Evolutionary conservation across 139 green algal genomes (phyloP).

Genomic region (Chlamydomonas sphaeroides): DNA sequence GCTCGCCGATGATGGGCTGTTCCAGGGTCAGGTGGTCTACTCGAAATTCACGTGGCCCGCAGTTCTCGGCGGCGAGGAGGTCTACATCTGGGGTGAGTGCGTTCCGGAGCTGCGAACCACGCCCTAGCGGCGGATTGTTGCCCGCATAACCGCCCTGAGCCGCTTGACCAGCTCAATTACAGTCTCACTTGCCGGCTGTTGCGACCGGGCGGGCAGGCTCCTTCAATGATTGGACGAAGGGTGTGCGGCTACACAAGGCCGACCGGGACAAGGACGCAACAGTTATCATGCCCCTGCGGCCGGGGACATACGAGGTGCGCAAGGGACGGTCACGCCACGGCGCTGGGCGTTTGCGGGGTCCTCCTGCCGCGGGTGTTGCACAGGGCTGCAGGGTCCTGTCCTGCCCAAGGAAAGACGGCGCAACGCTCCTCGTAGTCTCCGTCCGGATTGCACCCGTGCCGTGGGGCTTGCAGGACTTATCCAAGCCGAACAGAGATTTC

Average conservation of each 20-base stretch:
- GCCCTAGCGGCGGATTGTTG: too few relatives aligned
- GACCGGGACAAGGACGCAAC: conserved; percentile 5
- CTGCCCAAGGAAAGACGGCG: too few relatives aligned
- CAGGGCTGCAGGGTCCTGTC: too few relatives aligned
- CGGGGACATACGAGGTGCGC: conserved; percentile 44
- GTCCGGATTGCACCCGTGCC: too few relatives aligned
- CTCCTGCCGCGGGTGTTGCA: too few relatives aligned
- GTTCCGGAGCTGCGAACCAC: too few relatives aligned
- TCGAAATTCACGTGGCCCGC: conserved; percentile 41
- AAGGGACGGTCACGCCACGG: too few relatives aligned
- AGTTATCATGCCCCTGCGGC: conserved; percentile 37
- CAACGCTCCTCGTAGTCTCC: too few relatives aligned
- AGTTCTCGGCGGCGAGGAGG: conserved; percentile 34
- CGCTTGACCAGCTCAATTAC: neutral
- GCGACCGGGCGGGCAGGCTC: conserved; percentile 17
- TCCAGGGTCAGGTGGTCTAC: conserved; percentile 17
- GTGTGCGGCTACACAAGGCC: conserved; percentile 29
- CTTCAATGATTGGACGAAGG: conserved; percentile 50
- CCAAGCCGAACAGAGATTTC: too few relatives aligned
- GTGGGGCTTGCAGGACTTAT: too few relatives aligned
- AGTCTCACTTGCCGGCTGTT: too few relatives aligned
- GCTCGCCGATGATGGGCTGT: neutral
- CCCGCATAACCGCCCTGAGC: neutral
- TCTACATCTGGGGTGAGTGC: conserved; percentile 45
- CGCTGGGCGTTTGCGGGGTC: too few relatives aligned